Percentiles rank a stretch among this genome's conserved stretches.
Conservation (phyloP, 1,284 basidiomycete genomes). For the Pholiota adiposa region DNA sequence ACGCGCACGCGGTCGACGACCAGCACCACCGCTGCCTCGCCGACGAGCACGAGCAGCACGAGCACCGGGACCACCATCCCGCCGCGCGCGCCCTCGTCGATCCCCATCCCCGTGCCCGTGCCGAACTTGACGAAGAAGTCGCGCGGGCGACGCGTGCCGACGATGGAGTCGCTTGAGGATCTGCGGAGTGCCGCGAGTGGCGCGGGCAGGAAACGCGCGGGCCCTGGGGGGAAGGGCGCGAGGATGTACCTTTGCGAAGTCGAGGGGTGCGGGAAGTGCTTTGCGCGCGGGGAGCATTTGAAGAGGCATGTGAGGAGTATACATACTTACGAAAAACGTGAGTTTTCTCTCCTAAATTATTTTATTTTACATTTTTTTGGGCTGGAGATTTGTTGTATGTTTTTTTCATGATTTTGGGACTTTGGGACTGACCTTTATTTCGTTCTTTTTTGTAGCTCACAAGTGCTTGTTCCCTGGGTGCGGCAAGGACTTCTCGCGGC, state of each 20-base stretch:
- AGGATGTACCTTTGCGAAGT: constrained; percentile 74
- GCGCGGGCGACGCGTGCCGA: constrained; percentile 71
- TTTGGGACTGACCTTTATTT: constrained; percentile 6
- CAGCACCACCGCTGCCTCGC: constrained; percentile 4
- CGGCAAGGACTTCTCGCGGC: constrained; percentile 82
- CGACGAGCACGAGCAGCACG: not conserved
- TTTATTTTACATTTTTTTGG: too few relatives aligned
- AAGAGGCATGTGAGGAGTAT: constrained; percentile 80
- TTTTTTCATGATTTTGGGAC: constrained; percentile 3
- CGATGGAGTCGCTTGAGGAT: constrained; percentile 47
- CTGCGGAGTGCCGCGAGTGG: constrained; percentile 31
- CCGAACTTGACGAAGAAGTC: constrained; percentile 78
- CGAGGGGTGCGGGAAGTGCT: constrained; percentile 78
- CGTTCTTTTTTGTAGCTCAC: constrained; percentile 55
- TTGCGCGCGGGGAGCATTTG: constrained; percentile 78
- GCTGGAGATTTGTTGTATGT: too few relatives aligned
- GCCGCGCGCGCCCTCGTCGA: constrained; percentile 38
- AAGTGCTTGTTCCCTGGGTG: constrained; percentile 79
- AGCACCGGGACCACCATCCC: constrained; percentile 8
- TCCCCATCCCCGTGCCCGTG: constrained; percentile 67
- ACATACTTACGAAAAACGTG: constrained; percentile 84
- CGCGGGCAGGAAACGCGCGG: constrained; percentile 30
- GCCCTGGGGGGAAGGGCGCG: constrained; percentile 30
- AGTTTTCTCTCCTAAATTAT: constrained; percentile 34
- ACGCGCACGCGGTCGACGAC: not conserved